Evolutionary conservation across 1,139 yeast genomes (phyloP).

Genomic region (Chernovozyma aurita): DNA sequence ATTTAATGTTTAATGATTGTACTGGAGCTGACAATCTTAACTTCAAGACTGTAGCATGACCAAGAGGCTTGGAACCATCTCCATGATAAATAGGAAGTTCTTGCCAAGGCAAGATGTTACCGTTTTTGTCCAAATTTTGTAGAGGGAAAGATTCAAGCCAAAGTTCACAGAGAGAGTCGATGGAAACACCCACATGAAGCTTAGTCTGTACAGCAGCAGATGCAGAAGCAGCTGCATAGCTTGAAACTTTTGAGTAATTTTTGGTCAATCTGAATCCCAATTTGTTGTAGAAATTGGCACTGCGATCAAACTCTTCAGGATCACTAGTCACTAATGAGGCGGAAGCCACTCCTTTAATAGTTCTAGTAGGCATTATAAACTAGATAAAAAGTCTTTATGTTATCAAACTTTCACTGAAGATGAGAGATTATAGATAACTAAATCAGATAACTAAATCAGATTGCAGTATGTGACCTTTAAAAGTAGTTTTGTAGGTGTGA

Average conservation of each 20-base stretch:
- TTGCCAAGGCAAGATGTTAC: constrained; percentile 54
- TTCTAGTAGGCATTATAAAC: background rate
- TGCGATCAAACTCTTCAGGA: constrained; percentile 37
- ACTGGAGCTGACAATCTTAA: constrained; percentile 40
- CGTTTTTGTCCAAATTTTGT: constrained; percentile 42
- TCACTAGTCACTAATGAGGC: constrained; percentile 58
- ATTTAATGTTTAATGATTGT: background rate
- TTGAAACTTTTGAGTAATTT: constrained; percentile 46
- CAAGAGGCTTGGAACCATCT: constrained; percentile 27
- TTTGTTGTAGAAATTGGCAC: constrained; percentile 49
- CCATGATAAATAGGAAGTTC: constrained; percentile 55
- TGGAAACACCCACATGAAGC: constrained; percentile 50
- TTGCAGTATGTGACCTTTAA: no score
- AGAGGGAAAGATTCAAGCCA: constrained; percentile 72
- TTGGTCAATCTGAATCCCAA: constrained; percentile 60
- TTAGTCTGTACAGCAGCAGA: constrained; percentile 19
- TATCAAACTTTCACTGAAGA: no score
- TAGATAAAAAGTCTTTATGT: no score
- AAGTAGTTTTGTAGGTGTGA: no score
- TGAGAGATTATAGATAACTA: no score
- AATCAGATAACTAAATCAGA: no score
- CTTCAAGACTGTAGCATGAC: constrained; percentile 43
- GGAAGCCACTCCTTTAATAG: constrained; percentile 30
- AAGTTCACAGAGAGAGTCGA: constrained; percentile 60
- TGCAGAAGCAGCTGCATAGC: constrained; percentile 33